Percentiles rank a stretch among this genome's conserved stretches.
These are phyloP conservation scores for Ophiocordyceps sinensis DNA, from an alignment of 2,329 filamentous ascomycete genomes.

Conservation along the genomic window DNA sequence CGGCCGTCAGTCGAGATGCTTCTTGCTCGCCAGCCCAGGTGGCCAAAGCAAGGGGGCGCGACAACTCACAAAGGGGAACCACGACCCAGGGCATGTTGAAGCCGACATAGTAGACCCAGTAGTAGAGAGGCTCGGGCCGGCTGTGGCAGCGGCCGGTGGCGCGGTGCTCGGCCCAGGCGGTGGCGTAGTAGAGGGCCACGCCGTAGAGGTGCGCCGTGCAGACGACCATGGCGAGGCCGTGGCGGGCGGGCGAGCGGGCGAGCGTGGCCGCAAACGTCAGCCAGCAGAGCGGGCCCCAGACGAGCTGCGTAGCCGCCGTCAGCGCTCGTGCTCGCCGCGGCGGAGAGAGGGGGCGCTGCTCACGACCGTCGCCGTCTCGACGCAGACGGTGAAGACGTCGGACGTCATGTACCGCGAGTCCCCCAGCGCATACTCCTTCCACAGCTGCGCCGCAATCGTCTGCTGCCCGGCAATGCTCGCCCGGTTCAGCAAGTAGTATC, in stretches of 20 bases:
- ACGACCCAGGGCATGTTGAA: constrained; percentile 48
- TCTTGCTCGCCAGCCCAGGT: too few species aligned
- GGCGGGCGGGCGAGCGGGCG: constrained; percentile 26
- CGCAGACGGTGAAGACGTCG: constrained; percentile 73
- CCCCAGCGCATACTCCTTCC: constrained; percentile 83
- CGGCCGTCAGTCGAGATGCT: too few species aligned
- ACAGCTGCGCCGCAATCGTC: constrained; percentile 67
- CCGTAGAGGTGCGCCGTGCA: constrained; percentile 45
- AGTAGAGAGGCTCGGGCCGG: constrained; percentile 45
- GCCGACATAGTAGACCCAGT: constrained; percentile 48
- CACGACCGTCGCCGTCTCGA: constrained; percentile 72
- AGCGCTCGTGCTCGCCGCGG: not conserved
- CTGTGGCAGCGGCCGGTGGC: constrained; percentile 33
- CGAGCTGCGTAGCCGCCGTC: constrained; percentile 18
- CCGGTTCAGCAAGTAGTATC: constrained; percentile 66
- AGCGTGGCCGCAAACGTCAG: constrained; percentile 31
- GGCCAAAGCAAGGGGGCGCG: too few species aligned
- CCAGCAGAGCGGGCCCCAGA: constrained; percentile 46
- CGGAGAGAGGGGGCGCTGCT: constrained; percentile 11
- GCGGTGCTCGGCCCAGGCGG: constrained; percentile 33
- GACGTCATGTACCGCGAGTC: constrained; percentile 78
- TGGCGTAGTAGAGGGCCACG: constrained; percentile 47
- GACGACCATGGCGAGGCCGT: constrained; percentile 35
- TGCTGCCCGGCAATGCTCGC: constrained; percentile 49
- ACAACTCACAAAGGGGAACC: constrained; percentile 39